phyloP scores from a whole-genome alignment of 345 rosid species.

The Eucalyptus viminalis region DNA sequence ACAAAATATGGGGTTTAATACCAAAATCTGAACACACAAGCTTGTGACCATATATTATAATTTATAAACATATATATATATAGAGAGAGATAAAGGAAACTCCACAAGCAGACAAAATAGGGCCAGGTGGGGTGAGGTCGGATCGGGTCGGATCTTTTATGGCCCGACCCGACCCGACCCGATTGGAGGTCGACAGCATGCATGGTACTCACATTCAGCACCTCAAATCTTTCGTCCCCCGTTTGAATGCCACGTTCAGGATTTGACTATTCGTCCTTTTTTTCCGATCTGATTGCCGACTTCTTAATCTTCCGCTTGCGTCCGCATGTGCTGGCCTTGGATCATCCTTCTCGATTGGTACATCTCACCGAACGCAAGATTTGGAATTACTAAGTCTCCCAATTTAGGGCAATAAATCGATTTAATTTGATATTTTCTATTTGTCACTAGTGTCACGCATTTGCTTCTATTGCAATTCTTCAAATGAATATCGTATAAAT shows the following conservation, averaged over 20 bases:
- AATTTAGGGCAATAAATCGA: neutral
- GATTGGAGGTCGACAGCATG: neutral
- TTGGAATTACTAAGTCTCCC: neutral
- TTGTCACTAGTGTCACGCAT: neutral
- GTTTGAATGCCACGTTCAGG: neutral
- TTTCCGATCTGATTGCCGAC: neutral
- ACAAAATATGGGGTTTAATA: neutral
- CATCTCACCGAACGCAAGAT: neutral
- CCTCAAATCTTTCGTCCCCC: neutral
- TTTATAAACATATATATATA: neutral
- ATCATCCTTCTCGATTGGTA: neutral
- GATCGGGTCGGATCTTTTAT: neutral
- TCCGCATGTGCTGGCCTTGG: constrained; percentile 6
- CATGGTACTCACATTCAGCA: neutral
- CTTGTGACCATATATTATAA: neutral
- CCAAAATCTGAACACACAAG: neutral
- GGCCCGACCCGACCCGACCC: neutral
- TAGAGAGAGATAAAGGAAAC: neutral
- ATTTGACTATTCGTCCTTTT: neutral
- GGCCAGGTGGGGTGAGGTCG: neutral
- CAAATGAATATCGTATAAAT: neutral
- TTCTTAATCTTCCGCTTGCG: neutral
- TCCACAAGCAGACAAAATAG: neutral
- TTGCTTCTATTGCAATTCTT: neutral
- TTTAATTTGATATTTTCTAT: neutral